A percentile compares a stretch with the other conserved stretches of the same genome.
Conservation (phyloP, 116 monocot species). For the Posidonia oceanica region DNA sequence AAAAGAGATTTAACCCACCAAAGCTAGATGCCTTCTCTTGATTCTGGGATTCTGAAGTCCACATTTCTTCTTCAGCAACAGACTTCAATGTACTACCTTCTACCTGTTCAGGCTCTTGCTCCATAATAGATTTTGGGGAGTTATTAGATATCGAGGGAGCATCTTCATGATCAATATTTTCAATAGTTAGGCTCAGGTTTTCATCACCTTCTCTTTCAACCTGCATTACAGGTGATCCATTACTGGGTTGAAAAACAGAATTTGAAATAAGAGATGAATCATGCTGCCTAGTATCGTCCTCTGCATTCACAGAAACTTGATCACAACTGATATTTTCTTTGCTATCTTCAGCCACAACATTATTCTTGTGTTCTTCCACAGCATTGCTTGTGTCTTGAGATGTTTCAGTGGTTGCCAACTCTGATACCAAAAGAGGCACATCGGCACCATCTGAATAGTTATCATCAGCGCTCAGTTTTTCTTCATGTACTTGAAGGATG, state of each 20-base stretch:
- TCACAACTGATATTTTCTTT: neutral
- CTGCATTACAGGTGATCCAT: neutral
- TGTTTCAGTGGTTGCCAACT: neutral
- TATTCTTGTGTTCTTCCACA: neutral
- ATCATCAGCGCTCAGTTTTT: neutral
- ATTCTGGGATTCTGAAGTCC: slow-evolving; percentile 16
- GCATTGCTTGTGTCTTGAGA: neutral
- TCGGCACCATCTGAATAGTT: neutral
- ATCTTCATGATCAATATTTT: neutral
- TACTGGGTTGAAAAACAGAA: neutral
- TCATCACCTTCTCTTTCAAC: neutral
- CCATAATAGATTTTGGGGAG: neutral
- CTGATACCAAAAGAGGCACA: too few relatives aligned
- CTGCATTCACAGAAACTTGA: neutral
- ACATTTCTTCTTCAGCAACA: slow-evolving; percentile 21
- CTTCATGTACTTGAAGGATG: too few relatives aligned
- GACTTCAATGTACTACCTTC: slow-evolving; percentile 10
- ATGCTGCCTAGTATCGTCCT: neutral
- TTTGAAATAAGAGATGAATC: neutral
- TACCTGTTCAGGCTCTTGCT: slow-evolving; percentile 4
- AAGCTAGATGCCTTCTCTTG: slow-evolving; percentile 11
- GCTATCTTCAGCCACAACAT: neutral
- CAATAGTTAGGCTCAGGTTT: neutral
- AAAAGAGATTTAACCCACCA: slow-evolving; percentile 23
- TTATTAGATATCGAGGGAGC: neutral